Conservation (phyloP, 306 rosid genomes). For the Dryas alaskensis region DNA sequence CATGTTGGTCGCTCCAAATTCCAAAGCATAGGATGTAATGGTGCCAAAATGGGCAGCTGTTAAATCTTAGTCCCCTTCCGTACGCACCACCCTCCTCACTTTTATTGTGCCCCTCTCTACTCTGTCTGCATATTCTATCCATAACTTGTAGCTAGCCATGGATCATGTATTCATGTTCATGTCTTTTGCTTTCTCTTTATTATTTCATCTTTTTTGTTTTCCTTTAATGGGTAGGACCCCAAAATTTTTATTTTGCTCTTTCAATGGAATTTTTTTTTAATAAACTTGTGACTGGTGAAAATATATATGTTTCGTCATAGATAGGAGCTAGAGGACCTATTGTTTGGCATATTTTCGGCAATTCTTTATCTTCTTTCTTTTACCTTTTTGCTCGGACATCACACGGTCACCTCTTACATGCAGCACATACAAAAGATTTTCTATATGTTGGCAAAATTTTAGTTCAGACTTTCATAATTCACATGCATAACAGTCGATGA, state of each 20-base stretch:
- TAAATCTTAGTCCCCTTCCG: slow-evolving; percentile 62
- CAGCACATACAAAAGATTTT: not conserved
- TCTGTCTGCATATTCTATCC: slow-evolving; percentile 12
- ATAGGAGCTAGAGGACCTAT: not conserved
- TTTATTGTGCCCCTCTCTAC: slow-evolving; percentile 12
- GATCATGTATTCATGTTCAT: not conserved
- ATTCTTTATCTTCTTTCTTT: not conserved
- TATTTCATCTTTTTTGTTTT: slow-evolving; percentile 19
- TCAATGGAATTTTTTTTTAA: not conserved
- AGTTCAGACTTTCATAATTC: too few species aligned
- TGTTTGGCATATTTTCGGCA: not conserved
- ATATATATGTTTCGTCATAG: not conserved
- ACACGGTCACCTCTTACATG: not conserved
- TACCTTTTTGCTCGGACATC: not conserved
- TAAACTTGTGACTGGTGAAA: too few species aligned
- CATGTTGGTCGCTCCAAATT: slow-evolving; percentile 24
- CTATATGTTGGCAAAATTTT: not conserved
- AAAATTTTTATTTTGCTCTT: not conserved
- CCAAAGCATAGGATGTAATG: slow-evolving; percentile 5
- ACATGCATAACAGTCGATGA: too few species aligned
- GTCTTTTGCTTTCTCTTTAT: slow-evolving; percentile 13
- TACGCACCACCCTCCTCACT: slow-evolving; percentile 41
- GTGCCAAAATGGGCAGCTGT: slow-evolving; percentile 33
- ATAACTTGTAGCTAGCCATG: not conserved
- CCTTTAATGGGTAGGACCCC: slow-evolving; percentile 27